Evolutionary conservation across 2,329 filamentous ascomycete genomes (phyloP), one percentile per base, ranked within the genome.

Genomic region (Aspergillus hortae): DNA sequence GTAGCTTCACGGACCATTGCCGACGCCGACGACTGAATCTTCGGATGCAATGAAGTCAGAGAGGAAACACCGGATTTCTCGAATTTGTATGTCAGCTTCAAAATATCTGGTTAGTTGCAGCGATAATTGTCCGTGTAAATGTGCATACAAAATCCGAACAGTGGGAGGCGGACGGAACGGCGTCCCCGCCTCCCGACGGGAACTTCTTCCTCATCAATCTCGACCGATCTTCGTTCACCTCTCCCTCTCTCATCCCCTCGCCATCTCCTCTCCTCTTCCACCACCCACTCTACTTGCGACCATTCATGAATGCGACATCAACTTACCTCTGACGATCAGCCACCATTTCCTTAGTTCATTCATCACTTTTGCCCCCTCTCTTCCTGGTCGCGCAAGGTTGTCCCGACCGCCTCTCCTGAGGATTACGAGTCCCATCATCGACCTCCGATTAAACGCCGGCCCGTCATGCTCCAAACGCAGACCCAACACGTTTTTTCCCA

Each of bases 401-500:
- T 55, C 52, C 49, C 53, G 42, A 51, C 48, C 35, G 52, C 49
- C 51, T 56, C 56, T 56, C 56, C 60, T 62, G 50, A 59, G 55
- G 51, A 58, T 56, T 55, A 55, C 49, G 51, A 55, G 51, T 51
- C 51, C 52, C 55, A 17, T 12, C 46, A 42, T 44, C 40, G 44
- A 51, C 44, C 51, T 52, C 55, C 54, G 51, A 61, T 59, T 59
- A 61, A 58, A 62, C 60, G 61, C 56, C 55, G 57, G 60, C 60
- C 63, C 71, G 69, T 61, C 65, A 74, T 74, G 72, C 70, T 74
- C 52, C 71, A 74, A 72, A 70, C 74, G 67, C 74, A 78, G 71
- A 77, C 78, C 69, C 80, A 83, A 69, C 81, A 85, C 75, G 75
- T 83, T 67, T 84, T 83, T 68, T 80, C 80, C 50, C 81, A 85